These are phyloP conservation scores for Phytophthora chlamydospora DNA, from an alignment of 352 stramenopile species.

Conservation along the genomic window DNA sequence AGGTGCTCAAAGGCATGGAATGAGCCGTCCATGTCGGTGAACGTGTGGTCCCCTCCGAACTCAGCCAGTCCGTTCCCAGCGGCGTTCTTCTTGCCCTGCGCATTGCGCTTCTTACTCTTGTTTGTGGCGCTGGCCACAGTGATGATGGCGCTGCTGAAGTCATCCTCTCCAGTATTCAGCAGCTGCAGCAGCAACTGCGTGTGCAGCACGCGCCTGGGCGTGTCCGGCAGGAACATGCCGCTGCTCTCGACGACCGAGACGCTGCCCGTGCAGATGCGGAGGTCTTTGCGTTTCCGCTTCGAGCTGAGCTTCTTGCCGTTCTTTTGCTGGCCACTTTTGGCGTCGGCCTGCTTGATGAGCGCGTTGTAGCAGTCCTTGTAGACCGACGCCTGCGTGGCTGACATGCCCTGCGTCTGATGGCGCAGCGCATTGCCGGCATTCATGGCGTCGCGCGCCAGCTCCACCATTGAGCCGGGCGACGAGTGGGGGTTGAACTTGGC, in stretches of 20 bases:
- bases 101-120: conserved; percentile 72
- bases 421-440: conserved; percentile 40
- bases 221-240: conserved; percentile 83
- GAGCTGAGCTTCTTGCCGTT: conserved; percentile 60
- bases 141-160: conserved; percentile 30
- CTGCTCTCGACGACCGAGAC: conserved; percentile 41
- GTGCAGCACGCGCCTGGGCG: conserved; percentile 73
- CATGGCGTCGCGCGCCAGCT: conserved; percentile 37
- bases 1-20: conserved; percentile 84
- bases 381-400: conserved; percentile 62
- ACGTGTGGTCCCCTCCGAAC: conserved; percentile 30
- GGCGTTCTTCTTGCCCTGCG: conserved; percentile 34
- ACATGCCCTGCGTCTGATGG: conserved; percentile 51
- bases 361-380: conserved; percentile 84
- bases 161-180: conserved; percentile 62
- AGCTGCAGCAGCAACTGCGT: conserved; percentile 84
- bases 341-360: conserved; percentile 63
- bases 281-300: conserved; percentile 87
- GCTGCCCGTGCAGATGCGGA: conserved; percentile 72
- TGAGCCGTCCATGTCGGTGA: conserved; percentile 65
- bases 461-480: conserved; percentile 34
- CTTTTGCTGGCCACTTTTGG: conserved; percentile 27
- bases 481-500: conserved; percentile 43
- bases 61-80: conserved; percentile 10
- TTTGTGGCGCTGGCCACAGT: conserved; percentile 37